Evolutionary conservation across 2,329 filamentous ascomycete species (phyloP).

Genomic region (Fusarium continuum): DNA sequence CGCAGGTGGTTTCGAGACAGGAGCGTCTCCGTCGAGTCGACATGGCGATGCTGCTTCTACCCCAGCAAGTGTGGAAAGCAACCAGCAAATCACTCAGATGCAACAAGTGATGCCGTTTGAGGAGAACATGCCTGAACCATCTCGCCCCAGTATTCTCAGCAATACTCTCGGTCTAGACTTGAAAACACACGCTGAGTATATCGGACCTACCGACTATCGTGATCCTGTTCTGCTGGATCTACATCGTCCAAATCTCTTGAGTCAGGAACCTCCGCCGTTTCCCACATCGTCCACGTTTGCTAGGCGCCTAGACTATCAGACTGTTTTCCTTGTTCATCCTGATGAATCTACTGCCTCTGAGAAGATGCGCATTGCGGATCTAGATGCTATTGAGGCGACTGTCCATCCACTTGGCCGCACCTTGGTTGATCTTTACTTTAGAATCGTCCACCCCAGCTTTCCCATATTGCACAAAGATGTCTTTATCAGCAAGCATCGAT

Average conservation of each 20-base stretch:
- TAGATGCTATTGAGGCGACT: conserved; percentile 66
- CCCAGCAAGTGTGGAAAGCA: conserved; percentile 39
- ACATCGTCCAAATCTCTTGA: conserved; percentile 59
- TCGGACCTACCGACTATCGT: conserved; percentile 67
- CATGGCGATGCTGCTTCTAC: conserved; percentile 41
- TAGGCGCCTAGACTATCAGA: conserved; percentile 48
- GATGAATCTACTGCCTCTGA: conserved; percentile 50
- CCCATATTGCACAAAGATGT: conserved; percentile 69
- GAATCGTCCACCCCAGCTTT: conserved; percentile 66
- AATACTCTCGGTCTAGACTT: conserved; percentile 64
- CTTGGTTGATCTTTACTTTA: conserved; percentile 74
- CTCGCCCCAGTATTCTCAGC: conserved; percentile 47
- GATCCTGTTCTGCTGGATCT: conserved; percentile 66
- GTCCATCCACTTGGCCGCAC: conserved; percentile 70
- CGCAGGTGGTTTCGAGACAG: conserved; percentile 8
- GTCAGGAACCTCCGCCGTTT: conserved; percentile 15
- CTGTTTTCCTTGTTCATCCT: conserved; percentile 50
- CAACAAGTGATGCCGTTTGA: conserved; percentile 30
- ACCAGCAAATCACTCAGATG: conserved; percentile 23
- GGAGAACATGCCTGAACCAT: conserved; percentile 27
- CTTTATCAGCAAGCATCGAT: conserved; percentile 68
- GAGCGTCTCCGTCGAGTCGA: conserved; percentile 35
- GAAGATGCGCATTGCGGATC: conserved; percentile 52
- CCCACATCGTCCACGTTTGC: conserved; percentile 36
- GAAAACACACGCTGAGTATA: conserved; percentile 67